A percentile compares a stretch with the other conserved stretches of the same genome.
These are phyloP conservation scores for Teratosphaeria pseudoeucalypti DNA, from an alignment of 2,329 filamentous ascomycete genomes.

Conservation along the genomic window DNA sequence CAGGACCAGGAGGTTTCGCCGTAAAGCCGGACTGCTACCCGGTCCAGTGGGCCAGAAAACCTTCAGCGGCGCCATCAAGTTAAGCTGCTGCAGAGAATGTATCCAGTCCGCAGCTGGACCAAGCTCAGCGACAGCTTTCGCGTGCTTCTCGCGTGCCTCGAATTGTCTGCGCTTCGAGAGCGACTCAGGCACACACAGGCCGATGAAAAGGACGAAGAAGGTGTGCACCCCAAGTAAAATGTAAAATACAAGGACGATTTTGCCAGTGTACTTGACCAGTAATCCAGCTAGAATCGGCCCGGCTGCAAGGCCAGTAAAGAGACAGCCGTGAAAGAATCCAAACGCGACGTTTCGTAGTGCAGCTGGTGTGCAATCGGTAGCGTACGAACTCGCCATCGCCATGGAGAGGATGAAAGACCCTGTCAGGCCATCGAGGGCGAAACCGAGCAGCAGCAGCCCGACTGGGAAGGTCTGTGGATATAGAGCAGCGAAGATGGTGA, in stretches of 20 bases:
- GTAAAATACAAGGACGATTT: slow-evolving; percentile 75
- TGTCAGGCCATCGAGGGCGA: slow-evolving; percentile 68
- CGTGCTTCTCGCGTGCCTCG: slow-evolving; percentile 59
- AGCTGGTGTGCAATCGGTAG: slow-evolving; percentile 76
- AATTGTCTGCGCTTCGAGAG: slow-evolving; percentile 62
- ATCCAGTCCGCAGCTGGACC: slow-evolving; percentile 32
- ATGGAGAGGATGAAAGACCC: slow-evolving; percentile 83
- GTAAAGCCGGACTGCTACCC: slow-evolving; percentile 49
- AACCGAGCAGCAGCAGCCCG: slow-evolving; percentile 67
- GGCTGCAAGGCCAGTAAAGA: slow-evolving; percentile 81
- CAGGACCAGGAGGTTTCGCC: slow-evolving; percentile 72
- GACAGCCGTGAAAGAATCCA: slow-evolving; percentile 78
- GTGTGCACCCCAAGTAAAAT: slow-evolving; percentile 61
- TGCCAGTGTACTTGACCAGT: slow-evolving; percentile 65
- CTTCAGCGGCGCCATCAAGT: slow-evolving; percentile 66
- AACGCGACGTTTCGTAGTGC: slow-evolving; percentile 72
- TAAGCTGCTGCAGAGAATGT: slow-evolving; percentile 38
- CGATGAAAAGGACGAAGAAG: slow-evolving; percentile 62
- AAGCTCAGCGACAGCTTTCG: slow-evolving; percentile 24
- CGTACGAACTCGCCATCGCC: slow-evolving; percentile 74
- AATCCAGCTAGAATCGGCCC: slow-evolving; percentile 75
- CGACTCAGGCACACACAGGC: slow-evolving; percentile 72
- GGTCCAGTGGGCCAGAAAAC: slow-evolving; percentile 65
- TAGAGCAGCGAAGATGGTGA: slow-evolving; percentile 68
- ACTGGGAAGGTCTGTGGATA: slow-evolving; percentile 65